A percentile compares a stretch with the other conserved stretches of the same genome.
Conservation (phyloP, 176 grass and related monocot species). For the Saccharum spontaneum region DNA sequence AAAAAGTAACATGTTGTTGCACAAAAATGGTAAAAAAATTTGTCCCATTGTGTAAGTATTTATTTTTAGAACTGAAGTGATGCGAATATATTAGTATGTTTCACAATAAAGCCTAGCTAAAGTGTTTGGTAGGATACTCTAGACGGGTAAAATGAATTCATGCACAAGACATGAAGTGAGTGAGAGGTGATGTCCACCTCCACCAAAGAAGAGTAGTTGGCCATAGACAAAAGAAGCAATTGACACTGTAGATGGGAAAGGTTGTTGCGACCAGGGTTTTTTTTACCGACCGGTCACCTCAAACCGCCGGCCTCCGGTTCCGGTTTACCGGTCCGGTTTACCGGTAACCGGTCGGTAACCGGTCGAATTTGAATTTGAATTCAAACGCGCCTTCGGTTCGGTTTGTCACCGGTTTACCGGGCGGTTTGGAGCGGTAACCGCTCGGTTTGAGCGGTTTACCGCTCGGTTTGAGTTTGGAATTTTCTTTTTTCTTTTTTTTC, state of each 20-base stretch:
- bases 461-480: no score
- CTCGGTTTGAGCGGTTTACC: no score
- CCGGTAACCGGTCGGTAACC: no score
- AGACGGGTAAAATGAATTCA: neutral
- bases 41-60: neutral
- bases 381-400: no score
- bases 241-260: neutral
- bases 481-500: no score
- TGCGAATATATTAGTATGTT: neutral
- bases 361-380: no score
- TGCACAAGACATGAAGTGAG: neutral
- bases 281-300: no score
- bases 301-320: no score
- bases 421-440: no score
- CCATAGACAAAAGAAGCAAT: neutral
- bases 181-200: neutral
- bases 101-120: neutral
- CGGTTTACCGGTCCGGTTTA: no score
- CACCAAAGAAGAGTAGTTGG: neutral
- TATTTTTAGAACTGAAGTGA: neutral
- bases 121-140: neutral
- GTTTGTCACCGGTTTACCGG: no score
- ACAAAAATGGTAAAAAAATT: neutral
- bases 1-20: neutral
- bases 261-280: conserved; percentile 20